phyloP scores from a whole-genome alignment of 257 asterid species.

The Solanum lycopersicoides region DNA sequence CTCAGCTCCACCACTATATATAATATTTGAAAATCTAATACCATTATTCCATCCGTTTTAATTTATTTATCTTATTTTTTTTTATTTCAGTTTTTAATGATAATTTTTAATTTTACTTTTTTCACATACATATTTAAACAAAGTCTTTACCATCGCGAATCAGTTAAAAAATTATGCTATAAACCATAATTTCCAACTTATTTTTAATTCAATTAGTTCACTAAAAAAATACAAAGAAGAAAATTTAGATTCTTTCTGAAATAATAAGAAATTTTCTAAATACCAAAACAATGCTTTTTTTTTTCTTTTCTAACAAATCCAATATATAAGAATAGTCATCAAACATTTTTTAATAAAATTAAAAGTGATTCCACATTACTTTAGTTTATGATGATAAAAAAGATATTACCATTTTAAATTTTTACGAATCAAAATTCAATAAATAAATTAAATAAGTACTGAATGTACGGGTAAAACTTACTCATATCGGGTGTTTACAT shows the following conservation, averaged over 20 bases:
- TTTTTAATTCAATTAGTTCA: neutral
- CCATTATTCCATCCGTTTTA: accelerated
- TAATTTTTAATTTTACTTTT: neutral
- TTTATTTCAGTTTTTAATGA: neutral
- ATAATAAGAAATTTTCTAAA: too few species aligned
- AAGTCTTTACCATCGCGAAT: accelerated
- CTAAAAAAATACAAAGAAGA: accelerated
- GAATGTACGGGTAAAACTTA: too few species aligned
- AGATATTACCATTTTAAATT: accelerated
- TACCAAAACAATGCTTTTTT: too few species aligned
- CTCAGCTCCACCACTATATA: neutral
- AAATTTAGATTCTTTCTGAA: too few species aligned
- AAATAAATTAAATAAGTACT: accelerated
- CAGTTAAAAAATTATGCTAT: neutral
- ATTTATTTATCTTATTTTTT: too few species aligned
- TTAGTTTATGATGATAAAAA: neutral
- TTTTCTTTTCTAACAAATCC: too few species aligned
- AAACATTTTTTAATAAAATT: too few species aligned
- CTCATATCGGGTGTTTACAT: too few species aligned
- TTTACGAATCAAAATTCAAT: accelerated
- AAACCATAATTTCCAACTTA: neutral
- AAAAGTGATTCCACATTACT: neutral
- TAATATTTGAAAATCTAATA: neutral
- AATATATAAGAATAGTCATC: too few species aligned
- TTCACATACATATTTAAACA: neutral